phyloP scores from a whole-genome alignment of 2,329 filamentous ascomycete species.

The Pseudonectria buxi region DNA sequence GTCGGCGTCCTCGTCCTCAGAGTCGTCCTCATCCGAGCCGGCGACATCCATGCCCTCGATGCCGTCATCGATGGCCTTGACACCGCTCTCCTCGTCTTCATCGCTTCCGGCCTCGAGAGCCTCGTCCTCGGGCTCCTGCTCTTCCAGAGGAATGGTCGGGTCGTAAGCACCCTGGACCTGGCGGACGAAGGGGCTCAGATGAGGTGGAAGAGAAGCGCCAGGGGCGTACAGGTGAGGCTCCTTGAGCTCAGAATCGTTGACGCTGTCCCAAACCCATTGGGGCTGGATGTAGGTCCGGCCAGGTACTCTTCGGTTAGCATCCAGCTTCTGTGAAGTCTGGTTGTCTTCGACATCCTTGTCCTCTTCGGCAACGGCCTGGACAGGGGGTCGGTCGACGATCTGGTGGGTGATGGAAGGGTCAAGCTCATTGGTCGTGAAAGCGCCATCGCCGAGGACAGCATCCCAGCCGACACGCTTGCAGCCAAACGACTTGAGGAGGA shows the following conservation, averaged over 20 bases:
- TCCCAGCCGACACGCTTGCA: constrained; percentile 98
- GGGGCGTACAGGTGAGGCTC: constrained; percentile 83
- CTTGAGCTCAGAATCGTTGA: constrained; percentile 87
- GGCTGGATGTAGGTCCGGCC: constrained; percentile 91
- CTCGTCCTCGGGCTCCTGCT: constrained; percentile 83
- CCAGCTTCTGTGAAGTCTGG: constrained; percentile 54
- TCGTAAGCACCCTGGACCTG: constrained; percentile 82
- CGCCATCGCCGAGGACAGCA: constrained; percentile 78
- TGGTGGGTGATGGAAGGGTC: constrained; percentile 93
- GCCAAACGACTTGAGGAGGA: constrained; percentile 87
- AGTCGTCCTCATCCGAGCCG: constrained; percentile 38
- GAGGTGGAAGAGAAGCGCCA: constrained; percentile 82
- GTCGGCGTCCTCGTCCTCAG: constrained; percentile 38
- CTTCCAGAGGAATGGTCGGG: constrained; percentile 75
- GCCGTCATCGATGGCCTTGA: constrained; percentile 34
- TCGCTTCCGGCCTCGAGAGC: constrained; percentile 63
- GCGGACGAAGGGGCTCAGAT: constrained; percentile 94
- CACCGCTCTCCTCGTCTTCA: constrained; percentile 33
- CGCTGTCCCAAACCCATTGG: constrained; percentile 97
- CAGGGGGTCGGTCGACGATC: constrained; percentile 80
- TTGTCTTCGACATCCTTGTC: constrained; percentile 49
- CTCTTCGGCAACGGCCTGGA: constrained; percentile 52
- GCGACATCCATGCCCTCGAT: constrained; percentile 45
- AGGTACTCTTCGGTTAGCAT: constrained; percentile 68
- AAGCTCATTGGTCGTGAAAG: constrained; percentile 83